phyloP scores from a whole-genome alignment of 306 rosid species.

The Sicyos baderoa region DNA sequence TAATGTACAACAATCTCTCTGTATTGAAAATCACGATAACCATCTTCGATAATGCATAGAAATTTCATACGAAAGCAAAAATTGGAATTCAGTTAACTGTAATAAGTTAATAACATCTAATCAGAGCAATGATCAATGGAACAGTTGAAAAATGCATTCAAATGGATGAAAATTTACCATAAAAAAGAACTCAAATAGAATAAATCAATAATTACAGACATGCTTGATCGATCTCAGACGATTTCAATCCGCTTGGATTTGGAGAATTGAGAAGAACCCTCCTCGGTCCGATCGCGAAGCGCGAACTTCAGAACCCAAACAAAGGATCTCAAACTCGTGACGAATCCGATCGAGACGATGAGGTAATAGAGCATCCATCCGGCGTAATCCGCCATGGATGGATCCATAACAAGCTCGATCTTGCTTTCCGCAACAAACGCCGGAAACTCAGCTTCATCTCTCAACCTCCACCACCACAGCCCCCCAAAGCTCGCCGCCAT shows the following conservation, averaged over 20 bases:
- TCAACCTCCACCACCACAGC: conserved; percentile 79
- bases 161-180: neutral
- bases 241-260: neutral
- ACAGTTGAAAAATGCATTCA: neutral
- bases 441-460: conserved; percentile 60
- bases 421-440: conserved; percentile 48
- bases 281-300: conserved; percentile 24
- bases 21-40: neutral
- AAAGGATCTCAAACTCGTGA: conserved; percentile 39
- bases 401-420: conserved; percentile 39
- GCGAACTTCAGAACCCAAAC: conserved; percentile 36
- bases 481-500: conserved; percentile 43
- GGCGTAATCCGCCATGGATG: conserved; percentile 41
- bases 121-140: neutral
- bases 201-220: neutral
- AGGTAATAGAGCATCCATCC: conserved; percentile 65
- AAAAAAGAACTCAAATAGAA: neutral
- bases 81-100: neutral
- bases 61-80: neutral
- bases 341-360: conserved; percentile 55
- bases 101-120: too few species aligned
- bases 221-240: conserved; percentile 14
- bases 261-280: conserved; percentile 14
- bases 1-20: neutral
- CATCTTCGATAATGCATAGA: neutral